phyloP scores from a whole-genome alignment of 2,329 filamentous ascomycete species.

The Xylaria sp. region DNA sequence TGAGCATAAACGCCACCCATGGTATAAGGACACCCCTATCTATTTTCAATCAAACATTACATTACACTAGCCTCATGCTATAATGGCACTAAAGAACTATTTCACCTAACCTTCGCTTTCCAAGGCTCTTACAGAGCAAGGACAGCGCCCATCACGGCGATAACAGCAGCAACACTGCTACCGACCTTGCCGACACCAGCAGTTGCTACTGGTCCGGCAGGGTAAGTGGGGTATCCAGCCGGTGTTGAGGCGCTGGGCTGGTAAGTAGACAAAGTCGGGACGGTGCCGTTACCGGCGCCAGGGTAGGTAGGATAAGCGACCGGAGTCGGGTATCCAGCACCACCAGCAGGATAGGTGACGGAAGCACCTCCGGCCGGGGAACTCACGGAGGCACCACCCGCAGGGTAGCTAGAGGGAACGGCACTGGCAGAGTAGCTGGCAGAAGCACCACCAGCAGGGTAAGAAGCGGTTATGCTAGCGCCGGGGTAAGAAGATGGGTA shows the following conservation, averaged over 20 bases:
- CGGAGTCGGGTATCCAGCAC: conserved; percentile 11
- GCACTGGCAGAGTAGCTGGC: conserved; percentile 30
- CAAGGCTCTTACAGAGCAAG: conserved; percentile 39
- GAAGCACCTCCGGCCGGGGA: conserved; percentile 26
- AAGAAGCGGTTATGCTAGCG: conserved; percentile 12
- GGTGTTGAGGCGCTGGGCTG: conserved; percentile 14
- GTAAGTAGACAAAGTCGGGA: conserved; percentile 24
- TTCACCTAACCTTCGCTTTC: neutral
- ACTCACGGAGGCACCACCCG: conserved; percentile 25
- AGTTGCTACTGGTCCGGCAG: conserved; percentile 8
- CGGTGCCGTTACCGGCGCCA: conserved; percentile 25
- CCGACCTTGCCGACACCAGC: conserved; percentile 45
- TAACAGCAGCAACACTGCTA: conserved; percentile 41
- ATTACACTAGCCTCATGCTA: conserved; percentile 19
- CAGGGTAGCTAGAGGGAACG: conserved; percentile 26
- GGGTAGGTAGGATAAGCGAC: conserved; percentile 20
- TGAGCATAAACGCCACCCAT: conserved; percentile 30
- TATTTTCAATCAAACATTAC: conserved; percentile 30
- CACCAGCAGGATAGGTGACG: conserved; percentile 19
- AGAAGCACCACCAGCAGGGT: conserved; percentile 24
- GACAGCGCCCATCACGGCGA: conserved; percentile 43
- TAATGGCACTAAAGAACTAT: neutral
- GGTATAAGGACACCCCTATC: conserved; percentile 28
- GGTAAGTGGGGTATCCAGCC: conserved; percentile 24
- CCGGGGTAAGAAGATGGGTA: conserved; percentile 15